phyloP scores from a whole-genome alignment of 805 yeast genomes.

The Metschnikowia continentalis region DNA sequence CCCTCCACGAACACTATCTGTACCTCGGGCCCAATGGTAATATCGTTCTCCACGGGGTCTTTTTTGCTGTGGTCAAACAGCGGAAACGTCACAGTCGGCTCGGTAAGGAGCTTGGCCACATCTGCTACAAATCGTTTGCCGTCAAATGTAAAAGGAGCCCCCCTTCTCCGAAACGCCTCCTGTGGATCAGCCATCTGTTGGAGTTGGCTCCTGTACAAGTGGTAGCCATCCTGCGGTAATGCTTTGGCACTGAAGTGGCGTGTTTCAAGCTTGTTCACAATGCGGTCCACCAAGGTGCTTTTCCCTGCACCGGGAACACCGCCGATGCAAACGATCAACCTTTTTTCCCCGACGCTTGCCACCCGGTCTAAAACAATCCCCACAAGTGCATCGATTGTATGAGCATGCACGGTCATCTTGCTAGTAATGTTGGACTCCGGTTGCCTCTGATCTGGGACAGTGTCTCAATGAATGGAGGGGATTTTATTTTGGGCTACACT shows the following conservation, averaged over 20 bases:
- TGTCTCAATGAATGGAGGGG: slow-evolving; percentile 3
- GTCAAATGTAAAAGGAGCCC: slow-evolving; percentile 86
- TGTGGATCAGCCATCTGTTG: slow-evolving; percentile 47
- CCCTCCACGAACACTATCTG: slow-evolving; percentile 73
- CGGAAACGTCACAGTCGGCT: slow-evolving; percentile 48
- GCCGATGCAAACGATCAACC: slow-evolving; percentile 56
- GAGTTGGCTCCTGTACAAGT: slow-evolving; percentile 30
- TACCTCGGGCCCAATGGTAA: slow-evolving; percentile 41
- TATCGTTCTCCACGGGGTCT: slow-evolving; percentile 63
- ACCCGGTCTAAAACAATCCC: slow-evolving; percentile 6
- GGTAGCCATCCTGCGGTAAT: slow-evolving; percentile 41
- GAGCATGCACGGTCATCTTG: slow-evolving; percentile 12
- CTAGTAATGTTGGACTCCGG: background rate
- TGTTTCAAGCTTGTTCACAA: slow-evolving; percentile 34
- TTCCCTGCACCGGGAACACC: slow-evolving; percentile 90
- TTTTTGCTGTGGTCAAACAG: slow-evolving; percentile 70
- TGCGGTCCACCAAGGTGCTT: slow-evolving; percentile 54
- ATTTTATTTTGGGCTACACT: slow-evolving; percentile 12
- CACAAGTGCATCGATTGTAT: slow-evolving; percentile 8
- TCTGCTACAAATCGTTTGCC: slow-evolving; percentile 34
- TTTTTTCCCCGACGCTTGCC: slow-evolving; percentile 2
- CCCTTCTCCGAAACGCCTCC: slow-evolving; percentile 62
- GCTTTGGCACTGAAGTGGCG: slow-evolving; percentile 17
- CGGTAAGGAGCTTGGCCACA: slow-evolving; percentile 17
- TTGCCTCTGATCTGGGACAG: slow-evolving; percentile 11